A percentile compares a stretch with the other conserved stretches of the same genome.
These are phyloP conservation scores for Neonectria punicea DNA, from an alignment of 2,329 filamentous ascomycete species.

Conservation along the genomic window DNA sequence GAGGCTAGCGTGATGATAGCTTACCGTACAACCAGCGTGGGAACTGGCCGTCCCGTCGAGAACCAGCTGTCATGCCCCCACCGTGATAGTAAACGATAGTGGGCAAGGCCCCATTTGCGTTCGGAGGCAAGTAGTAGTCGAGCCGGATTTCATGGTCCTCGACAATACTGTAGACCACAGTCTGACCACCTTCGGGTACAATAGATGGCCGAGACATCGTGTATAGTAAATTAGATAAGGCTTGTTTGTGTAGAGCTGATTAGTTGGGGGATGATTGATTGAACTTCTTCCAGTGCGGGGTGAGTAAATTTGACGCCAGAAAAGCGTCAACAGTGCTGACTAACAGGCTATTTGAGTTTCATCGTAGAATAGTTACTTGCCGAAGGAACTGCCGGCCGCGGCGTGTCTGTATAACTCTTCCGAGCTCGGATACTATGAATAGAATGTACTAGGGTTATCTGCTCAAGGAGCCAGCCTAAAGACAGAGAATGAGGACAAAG, in stretches of 20 bases:
- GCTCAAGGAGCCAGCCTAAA: too few species aligned
- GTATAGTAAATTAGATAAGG: background rate
- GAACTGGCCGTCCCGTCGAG: slow-evolving; percentile 10
- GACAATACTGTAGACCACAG: slow-evolving; percentile 11
- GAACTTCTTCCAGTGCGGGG: background rate
- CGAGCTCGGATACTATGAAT: too few species aligned
- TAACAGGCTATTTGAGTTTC: background rate
- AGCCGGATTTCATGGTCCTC: slow-evolving; percentile 14
- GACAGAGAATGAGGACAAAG: too few species aligned
- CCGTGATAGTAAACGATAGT: slow-evolving; percentile 15
- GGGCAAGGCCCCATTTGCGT: background rate
- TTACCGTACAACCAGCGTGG: slow-evolving; percentile 16
- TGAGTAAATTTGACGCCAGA: background rate
- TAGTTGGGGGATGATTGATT: background rate
- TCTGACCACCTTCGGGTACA: slow-evolving; percentile 4
- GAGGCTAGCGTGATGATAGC: background rate
- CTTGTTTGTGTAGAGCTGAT: background rate
- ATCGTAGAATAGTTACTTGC: background rate
- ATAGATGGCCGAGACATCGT: background rate
- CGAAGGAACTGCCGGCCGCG: background rate
- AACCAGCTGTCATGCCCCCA: slow-evolving; percentile 20
- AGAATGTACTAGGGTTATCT: too few species aligned
- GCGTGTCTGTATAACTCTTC: background rate
- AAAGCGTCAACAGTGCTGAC: background rate
- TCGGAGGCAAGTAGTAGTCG: slow-evolving; percentile 14